Base-by-base conservation (phyloP, 75 land plant genomes). In the Pinus tabuliformis region DNA sequence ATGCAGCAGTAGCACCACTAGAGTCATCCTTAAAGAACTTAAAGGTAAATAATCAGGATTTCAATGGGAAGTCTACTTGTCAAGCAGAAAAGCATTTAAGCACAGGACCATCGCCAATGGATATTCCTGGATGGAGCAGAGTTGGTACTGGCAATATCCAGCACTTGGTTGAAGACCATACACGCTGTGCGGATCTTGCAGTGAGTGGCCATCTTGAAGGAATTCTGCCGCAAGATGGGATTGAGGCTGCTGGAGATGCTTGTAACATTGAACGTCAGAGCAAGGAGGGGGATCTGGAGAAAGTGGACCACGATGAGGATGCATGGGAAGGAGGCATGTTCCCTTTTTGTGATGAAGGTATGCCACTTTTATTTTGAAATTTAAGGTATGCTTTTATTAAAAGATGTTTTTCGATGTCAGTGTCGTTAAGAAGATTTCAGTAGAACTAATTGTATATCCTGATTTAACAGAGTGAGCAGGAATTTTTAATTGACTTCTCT, bases 271-370 rank as follows among this genome's bases (percentile, higher is more conserved):
- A 68, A 15, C 71, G 7, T 68, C n/a, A 45, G 11, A 68, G 21
- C 49, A 68, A 33, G 36, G 36, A 18, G 71, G 71, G 42, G 13
- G 52, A 20, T 68, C 36, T 36, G 49, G n/a, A 7, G 9, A 68
- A 36, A 20, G 52, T 42, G 71, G 71, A 68, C 37, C 71, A 68
- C 20, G 71, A 68, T 37, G 71, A 68, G 49, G 71, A 68, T 68
- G 71, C 22, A 42, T 68, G 71, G 71, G 71, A 68, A 68, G 71
- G 71, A 68, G 71, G 71, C 71, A 68, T 68, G 71, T 68, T 68
- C 49, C 71, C 49, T 39, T 68, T 68, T 52, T 68, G 71, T 68
- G 71, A 68, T 39, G 71, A 68, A 68, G 71, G 71, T 68, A 39
- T 30, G 52, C 8, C 9, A 49, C 52, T 49, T 49, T 49, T 49